Conservation (phyloP, 495 filamentous ascomycete genomes). For the Hyphodiscus hymeniophilus region DNA sequence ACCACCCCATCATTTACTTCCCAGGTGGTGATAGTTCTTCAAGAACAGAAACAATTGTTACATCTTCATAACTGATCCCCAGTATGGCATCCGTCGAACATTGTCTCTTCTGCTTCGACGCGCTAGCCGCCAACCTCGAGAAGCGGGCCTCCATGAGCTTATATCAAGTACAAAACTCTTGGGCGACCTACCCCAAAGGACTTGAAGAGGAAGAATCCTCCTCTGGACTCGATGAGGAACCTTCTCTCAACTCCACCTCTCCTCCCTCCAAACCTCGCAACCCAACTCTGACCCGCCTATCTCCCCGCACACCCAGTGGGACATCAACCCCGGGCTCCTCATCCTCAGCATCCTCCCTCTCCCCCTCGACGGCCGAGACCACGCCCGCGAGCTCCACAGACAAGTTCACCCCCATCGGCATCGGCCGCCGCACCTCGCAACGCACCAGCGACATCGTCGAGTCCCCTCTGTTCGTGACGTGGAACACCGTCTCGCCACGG, state of each 20-base stretch:
- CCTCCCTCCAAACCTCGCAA: conserved; percentile 28
- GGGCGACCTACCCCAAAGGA: conserved; percentile 43
- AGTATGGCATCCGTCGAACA: conserved; percentile 76
- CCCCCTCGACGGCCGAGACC: conserved; percentile 1
- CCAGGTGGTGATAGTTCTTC: too few relatives aligned
- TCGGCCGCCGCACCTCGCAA: conserved; percentile 25
- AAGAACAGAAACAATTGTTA: too few relatives aligned
- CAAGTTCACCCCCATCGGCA: conserved; percentile 18
- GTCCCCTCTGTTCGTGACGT: conserved; percentile 85
- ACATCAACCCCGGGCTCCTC: conserved; percentile 9
- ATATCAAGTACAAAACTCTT: conserved; percentile 60
- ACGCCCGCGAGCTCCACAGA: conserved; percentile 10
- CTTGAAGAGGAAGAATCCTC: conserved; percentile 24
- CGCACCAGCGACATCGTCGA: conserved; percentile 24
- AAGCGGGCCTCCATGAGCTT: conserved; percentile 45
- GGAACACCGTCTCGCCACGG: conserved; percentile 63
- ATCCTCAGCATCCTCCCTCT: conserved; percentile 8
- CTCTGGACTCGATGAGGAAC: conserved; percentile 25
- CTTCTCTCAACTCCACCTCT: background rate
- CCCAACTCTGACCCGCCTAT: conserved; percentile 21
- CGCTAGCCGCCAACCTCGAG: conserved; percentile 58
- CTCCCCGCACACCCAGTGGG: conserved; percentile 15
- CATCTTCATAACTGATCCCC: background rate
- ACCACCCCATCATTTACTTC: too few relatives aligned
- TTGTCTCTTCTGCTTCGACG: conserved; percentile 89